Evolutionary conservation across 2,329 filamentous ascomycete species (phyloP), one percentile per base, ranked within the genome.

Genomic region (Aspergillus luchuensis): DNA sequence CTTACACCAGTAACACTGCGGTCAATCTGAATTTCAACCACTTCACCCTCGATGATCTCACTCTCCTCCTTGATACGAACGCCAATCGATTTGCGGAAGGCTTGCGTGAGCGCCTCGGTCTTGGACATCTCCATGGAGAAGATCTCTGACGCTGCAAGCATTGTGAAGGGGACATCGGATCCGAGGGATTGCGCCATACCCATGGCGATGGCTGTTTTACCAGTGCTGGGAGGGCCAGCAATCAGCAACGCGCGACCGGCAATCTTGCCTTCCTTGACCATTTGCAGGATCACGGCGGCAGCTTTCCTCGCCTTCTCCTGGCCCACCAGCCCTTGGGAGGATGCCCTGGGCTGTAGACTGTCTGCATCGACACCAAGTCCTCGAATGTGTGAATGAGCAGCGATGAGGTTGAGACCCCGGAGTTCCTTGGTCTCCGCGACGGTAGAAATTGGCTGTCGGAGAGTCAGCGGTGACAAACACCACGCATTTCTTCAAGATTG

Each of bases 91-190:
- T 97, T 98, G 72, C 95, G 89, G 82, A 99, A 98, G n/a, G 95
- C 94, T 78, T 99, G 95, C 57, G 94, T 97, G 38, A 99, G 87
- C 54, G 95, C 94, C 79, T 99, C 95, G 39, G 95, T 99, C 82
- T 99, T 99, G 71, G 92, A 97, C 94, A 99, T 98, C 79, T 99
- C 95, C 73, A 98, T 86, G 25, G 93, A 97, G 81, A 97, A 99
- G 72, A 99, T 97, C 78, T 99, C 95, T 61, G 93, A 97, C 13
- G 93, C 92, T 47, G 95, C 92, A 65, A 98, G 89, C 80, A 92
- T 93, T 21, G 95, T 99, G 77, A 99, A 99, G 4, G 95, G 95
- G 2, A 97, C 93, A 76, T 99, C 95, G 52, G 92, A 80, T 49
- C 94, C 95, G 56, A 99, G 86, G 30, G 93, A 96, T 77, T 99